phyloP scores from a whole-genome alignment of 2,329 filamentous ascomycete species.

The Paraphaeosphaeria sporulosa region DNA sequence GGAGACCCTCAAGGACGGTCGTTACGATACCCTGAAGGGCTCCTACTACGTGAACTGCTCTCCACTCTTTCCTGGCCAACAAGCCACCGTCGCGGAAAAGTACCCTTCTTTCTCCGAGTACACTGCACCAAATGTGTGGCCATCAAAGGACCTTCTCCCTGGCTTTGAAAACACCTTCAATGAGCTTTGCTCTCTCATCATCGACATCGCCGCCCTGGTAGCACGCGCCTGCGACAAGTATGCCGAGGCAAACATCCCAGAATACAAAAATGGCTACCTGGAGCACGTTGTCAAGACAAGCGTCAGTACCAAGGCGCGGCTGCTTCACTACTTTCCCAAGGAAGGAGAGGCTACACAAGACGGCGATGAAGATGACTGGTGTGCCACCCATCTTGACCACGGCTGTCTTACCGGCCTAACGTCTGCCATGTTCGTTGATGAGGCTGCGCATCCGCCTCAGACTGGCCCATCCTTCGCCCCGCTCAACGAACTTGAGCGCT shows the following conservation, averaged over 20 bases:
- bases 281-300: conserved; percentile 87
- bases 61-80: conserved; percentile 64
- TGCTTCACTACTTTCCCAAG: conserved; percentile 86
- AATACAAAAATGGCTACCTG: conserved; percentile 79
- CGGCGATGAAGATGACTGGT: conserved; percentile 87
- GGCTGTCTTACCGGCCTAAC: conserved; percentile 94
- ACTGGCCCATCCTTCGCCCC: conserved; percentile 51
- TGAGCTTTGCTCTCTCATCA: conserved; percentile 80
- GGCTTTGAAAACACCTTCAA: conserved; percentile 79
- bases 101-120: conserved; percentile 84
- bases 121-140: conserved; percentile 90
- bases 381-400: conserved; percentile 87
- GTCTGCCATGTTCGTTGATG: conserved; percentile 95
- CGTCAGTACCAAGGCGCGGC: conserved; percentile 85
- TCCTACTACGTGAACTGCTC: conserved; percentile 86
- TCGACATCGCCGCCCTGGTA: conserved; percentile 87
- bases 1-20: conserved; percentile 79
- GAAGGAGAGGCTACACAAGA: conserved; percentile 22
- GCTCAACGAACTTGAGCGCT: conserved; percentile 74
- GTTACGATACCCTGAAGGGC: conserved; percentile 81
- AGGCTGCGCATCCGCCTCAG: conserved; percentile 57
- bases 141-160: conserved; percentile 70
- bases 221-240: conserved; percentile 90
- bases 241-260: conserved; percentile 78
- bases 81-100: conserved; percentile 57